Evolutionary conservation across 192 early-diverging fungal genomes (phyloP).

Genomic region (Phlyctochytrium planicorne): DNA sequence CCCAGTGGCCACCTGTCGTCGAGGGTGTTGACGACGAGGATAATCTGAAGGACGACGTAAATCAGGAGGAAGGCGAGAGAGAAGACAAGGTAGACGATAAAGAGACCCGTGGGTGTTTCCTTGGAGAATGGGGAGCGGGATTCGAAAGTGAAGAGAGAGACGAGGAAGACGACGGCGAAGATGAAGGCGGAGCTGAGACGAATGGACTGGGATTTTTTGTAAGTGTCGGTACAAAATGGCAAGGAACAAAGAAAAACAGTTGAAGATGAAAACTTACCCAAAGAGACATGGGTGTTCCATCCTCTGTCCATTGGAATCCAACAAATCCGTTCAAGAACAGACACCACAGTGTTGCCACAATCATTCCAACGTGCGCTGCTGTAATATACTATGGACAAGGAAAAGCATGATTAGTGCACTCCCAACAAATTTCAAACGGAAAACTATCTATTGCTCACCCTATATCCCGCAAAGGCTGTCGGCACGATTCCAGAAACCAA

Average conservation of each 20-base stretch:
- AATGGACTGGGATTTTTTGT: slow-evolving; percentile 59
- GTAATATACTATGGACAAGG: slow-evolving; percentile 71
- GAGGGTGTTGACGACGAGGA: slow-evolving; percentile 91
- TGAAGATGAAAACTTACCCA: slow-evolving; percentile 67
- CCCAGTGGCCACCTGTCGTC: slow-evolving; percentile 95
- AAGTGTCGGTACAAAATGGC: neutral
- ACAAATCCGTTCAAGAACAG: slow-evolving; percentile 93
- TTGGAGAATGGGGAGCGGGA: slow-evolving; percentile 61
- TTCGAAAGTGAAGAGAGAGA: slow-evolving; percentile 83
- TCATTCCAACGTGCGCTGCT: slow-evolving; percentile 76
- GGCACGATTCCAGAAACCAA: slow-evolving; percentile 92
- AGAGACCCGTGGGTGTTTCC: slow-evolving; percentile 69
- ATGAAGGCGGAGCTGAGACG: slow-evolving; percentile 80
- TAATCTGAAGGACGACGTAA: slow-evolving; percentile 87
- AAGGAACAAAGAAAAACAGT: slow-evolving; percentile 2
- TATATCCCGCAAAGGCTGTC: slow-evolving; percentile 70
- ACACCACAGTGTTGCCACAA: slow-evolving; percentile 88
- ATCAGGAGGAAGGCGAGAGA: slow-evolving; percentile 77
- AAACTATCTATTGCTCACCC: slow-evolving; percentile 39
- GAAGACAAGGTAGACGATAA: slow-evolving; percentile 86
- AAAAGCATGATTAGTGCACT: slow-evolving; percentile 4
- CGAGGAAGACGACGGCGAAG: slow-evolving; percentile 73
- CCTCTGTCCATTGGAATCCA: slow-evolving; percentile 95
- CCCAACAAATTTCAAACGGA: slow-evolving; percentile 2
- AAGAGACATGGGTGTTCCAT: slow-evolving; percentile 89